phyloP scores from a whole-genome alignment of 768 basidiomycete genomes.

The Heimioporus sp. region DNA sequence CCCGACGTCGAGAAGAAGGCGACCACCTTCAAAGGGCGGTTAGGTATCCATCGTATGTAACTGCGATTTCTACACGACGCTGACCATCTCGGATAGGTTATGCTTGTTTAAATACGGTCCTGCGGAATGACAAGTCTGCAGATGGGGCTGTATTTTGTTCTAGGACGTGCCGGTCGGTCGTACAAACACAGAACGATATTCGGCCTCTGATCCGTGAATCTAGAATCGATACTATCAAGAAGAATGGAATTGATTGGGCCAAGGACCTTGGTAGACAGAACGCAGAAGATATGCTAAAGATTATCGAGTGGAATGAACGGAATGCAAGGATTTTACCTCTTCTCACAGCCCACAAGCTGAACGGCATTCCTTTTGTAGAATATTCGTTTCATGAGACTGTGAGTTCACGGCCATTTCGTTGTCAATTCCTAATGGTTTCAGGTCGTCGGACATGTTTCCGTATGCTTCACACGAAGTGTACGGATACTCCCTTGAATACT shows the following conservation, averaged over 20 bases:
- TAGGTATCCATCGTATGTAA: conserved; percentile 35
- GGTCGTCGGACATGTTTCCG: conserved; percentile 90
- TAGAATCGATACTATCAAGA: conserved; percentile 74
- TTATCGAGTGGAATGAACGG: conserved; percentile 90
- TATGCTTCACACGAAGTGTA: conserved; percentile 80
- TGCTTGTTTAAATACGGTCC: conserved; percentile 83
- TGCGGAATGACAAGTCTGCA: conserved; percentile 69
- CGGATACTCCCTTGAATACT: conserved; percentile 82
- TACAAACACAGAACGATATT: not conserved
- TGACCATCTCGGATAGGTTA: conserved; percentile 44
- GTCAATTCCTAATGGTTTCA: conserved; percentile 4
- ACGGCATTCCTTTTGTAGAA: conserved; percentile 33
- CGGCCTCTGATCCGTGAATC: not conserved
- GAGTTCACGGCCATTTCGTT: not conserved
- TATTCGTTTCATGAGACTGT: conserved; percentile 82
- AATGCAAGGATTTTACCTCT: conserved; percentile 46
- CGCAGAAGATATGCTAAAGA: conserved; percentile 61
- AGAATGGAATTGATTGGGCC: conserved; percentile 79
- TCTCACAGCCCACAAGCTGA: not conserved
- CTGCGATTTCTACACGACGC: not conserved
- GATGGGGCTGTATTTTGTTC: conserved; percentile 72
- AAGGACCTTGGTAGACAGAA: conserved; percentile 81
- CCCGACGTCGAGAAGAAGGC: conserved; percentile 65
- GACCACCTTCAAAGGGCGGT: conserved; percentile 68
- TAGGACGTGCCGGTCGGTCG: conserved; percentile 54